phyloP scores from a whole-genome alignment of 345 rosid species.

The Acer campestre region DNA sequence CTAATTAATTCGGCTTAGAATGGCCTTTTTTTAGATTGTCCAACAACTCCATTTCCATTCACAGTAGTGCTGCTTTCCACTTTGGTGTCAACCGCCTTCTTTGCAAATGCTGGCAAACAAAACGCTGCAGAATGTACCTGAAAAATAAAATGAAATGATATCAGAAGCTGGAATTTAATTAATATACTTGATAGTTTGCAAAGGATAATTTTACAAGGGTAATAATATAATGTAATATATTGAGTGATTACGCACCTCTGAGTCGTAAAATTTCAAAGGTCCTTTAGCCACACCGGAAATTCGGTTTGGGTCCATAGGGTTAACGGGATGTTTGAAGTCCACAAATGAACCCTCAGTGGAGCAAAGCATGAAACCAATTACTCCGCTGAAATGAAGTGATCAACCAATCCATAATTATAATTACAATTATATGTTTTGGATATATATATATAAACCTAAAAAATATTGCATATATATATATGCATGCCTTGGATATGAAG shows the following conservation, averaged over 20 bases:
- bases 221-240: not conserved
- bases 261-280: slow-evolving; percentile 59
- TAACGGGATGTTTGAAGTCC: slow-evolving; percentile 57
- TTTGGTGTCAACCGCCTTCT: slow-evolving; percentile 17
- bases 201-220: not conserved
- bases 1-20: too few relatives aligned
- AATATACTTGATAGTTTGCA: not conserved
- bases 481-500: slow-evolving; percentile 59
- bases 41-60: not conserved
- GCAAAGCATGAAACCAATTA: slow-evolving; percentile 75
- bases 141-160: not conserved
- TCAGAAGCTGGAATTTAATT: too few relatives aligned
- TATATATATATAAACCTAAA: too few relatives aligned
- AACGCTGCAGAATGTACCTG: slow-evolving; percentile 67
- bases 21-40: not conserved
- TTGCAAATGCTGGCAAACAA: slow-evolving; percentile 64
- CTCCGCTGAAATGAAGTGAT: slow-evolving; percentile 51
- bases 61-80: not conserved
- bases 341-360: slow-evolving; percentile 67
- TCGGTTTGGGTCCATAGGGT: slow-evolving; percentile 35
- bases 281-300: slow-evolving; percentile 45
- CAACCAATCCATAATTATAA: not conserved
- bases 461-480: not conserved
- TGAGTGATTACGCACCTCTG: slow-evolving; percentile 41
- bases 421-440: too few relatives aligned